Conservation (phyloP, 1,139 yeast genomes). For the Suhomyces wounanorum region DNA sequence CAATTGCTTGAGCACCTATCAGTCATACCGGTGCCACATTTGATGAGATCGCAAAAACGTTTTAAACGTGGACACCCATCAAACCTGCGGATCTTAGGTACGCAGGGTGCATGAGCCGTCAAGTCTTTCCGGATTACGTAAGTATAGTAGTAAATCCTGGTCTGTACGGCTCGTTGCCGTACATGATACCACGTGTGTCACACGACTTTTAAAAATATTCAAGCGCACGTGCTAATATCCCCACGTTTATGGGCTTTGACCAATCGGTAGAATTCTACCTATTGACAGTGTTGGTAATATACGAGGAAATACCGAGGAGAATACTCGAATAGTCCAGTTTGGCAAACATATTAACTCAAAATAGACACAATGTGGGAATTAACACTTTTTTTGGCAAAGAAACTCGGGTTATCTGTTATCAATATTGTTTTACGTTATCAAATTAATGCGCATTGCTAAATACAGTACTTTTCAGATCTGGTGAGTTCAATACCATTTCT, state of each 20-base stretch:
- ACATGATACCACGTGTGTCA: conserved; percentile 4
- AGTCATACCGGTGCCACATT: not conserved
- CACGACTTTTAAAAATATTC: conserved; percentile 1
- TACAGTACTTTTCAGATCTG: not conserved
- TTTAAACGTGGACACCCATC: not conserved
- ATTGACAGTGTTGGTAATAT: not conserved
- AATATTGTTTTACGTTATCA: not conserved
- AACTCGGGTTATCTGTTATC: not conserved
- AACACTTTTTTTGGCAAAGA: not conserved
- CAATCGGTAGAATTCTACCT: not conserved
- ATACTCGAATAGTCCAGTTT: not conserved
- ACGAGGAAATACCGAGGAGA: not conserved
- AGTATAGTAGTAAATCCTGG: not conserved
- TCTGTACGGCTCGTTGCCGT: not conserved
- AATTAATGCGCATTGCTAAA: not conserved
- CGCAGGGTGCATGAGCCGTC: not conserved
- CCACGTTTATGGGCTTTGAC: conserved; percentile 6
- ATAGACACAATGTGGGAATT: not conserved
- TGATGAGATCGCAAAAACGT: not conserved
- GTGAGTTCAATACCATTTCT: not conserved
- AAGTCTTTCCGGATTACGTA: not conserved
- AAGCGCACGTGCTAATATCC: conserved; percentile 4
- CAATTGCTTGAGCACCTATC: too few species aligned
- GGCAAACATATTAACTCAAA: not conserved
- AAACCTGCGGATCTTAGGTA: not conserved